Percentiles rank a stretch among this genome's conserved stretches.
phyloP scores from a whole-genome alignment of 1,139 yeast species.

The Wickerhamomyces sp. region DNA sequence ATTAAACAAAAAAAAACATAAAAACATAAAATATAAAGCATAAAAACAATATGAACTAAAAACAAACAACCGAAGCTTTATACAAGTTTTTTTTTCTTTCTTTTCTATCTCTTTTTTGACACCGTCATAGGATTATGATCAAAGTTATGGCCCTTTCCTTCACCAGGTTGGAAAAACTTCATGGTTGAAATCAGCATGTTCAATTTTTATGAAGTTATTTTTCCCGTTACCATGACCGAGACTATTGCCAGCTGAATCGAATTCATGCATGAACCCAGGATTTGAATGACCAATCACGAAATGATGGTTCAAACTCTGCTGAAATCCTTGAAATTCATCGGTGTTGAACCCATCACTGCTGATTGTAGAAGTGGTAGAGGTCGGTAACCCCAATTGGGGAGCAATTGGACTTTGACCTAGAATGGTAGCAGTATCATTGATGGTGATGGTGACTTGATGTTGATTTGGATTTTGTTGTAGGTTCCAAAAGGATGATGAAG shows the following conservation, averaged over 20 bases:
- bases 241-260: too few species aligned
- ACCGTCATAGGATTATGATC: not conserved
- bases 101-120: not conserved
- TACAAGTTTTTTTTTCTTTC: too few species aligned
- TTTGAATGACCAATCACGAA: constrained; percentile 5
- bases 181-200: constrained; percentile 5
- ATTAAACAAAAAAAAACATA: too few species aligned
- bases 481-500: constrained; percentile 9
- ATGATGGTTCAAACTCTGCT: constrained; percentile 4
- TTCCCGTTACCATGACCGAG: too few species aligned
- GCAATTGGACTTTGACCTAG: not conserved
- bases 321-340: constrained; percentile 18
- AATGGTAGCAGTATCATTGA: too few species aligned
- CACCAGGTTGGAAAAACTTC: constrained; percentile 19
- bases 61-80: too few species aligned
- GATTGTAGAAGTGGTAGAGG: constrained; percentile 5
- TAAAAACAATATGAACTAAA: too few species aligned
- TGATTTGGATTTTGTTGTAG: constrained; percentile 1
- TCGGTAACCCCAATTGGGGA: constrained; percentile 1
- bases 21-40: too few species aligned
- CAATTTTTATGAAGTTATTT: not conserved
- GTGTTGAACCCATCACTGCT: constrained; percentile 15
- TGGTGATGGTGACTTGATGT: too few species aligned
- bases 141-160: not conserved
- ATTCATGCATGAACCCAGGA: constrained; percentile 12